phyloP scores from a whole-genome alignment of 805 yeast genomes.

The Candida cerambycidarum region DNA sequence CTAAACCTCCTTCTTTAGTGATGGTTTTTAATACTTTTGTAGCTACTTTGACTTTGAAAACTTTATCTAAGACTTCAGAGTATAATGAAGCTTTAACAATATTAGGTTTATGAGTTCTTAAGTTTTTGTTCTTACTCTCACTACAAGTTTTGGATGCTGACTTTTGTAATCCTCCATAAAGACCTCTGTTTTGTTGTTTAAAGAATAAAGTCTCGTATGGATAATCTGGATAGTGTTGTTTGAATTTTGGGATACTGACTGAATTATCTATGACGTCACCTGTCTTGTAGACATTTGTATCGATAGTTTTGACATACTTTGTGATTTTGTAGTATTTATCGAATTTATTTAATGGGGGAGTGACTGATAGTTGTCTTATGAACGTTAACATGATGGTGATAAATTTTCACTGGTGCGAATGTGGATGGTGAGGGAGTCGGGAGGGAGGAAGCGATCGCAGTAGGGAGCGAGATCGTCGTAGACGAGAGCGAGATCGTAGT shows the following conservation, averaged over 20 bases:
- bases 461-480: no score
- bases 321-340: slow-evolving; percentile 43
- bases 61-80: slow-evolving; percentile 72
- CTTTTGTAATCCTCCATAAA: slow-evolving; percentile 85
- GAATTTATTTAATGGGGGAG: background rate
- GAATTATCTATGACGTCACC: slow-evolving; percentile 36
- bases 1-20: slow-evolving; percentile 93
- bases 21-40: slow-evolving; percentile 84
- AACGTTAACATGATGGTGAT: slow-evolving; percentile 5
- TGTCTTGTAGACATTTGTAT: slow-evolving; percentile 32
- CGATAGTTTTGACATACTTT: slow-evolving; percentile 38
- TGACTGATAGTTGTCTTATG: slow-evolving; percentile 7
- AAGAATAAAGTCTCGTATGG: slow-evolving; percentile 68
- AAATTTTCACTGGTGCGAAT: background rate
- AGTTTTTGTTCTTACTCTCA: slow-evolving; percentile 71
- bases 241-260: slow-evolving; percentile 23
- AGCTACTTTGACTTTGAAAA: slow-evolving; percentile 61
- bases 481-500: no score
- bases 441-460: no score
- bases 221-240: slow-evolving; percentile 28
- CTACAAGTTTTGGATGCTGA: slow-evolving; percentile 76
- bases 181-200: slow-evolving; percentile 83
- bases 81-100: slow-evolving; percentile 72
- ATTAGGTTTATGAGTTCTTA: slow-evolving; percentile 80
- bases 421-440: background rate